Conservation (phyloP, 192 early-diverging fungal genomes). For the Powellomyces hirtus region DNA sequence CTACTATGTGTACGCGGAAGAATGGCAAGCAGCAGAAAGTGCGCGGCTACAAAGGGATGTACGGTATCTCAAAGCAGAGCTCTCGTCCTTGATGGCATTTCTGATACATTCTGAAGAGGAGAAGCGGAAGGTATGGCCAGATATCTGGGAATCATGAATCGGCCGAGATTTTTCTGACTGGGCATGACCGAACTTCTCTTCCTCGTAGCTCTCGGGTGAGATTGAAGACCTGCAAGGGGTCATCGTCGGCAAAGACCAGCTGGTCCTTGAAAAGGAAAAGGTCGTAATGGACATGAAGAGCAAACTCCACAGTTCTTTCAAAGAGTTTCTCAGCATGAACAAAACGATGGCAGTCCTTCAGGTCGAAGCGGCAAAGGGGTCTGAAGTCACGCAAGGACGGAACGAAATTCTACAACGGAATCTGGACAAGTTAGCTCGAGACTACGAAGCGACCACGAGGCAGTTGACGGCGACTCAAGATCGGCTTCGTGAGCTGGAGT, state of each 20-base stretch:
- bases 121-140: constrained; percentile 51
- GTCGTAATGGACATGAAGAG: constrained; percentile 37
- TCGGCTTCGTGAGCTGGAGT: constrained; percentile 49
- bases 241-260: constrained; percentile 30
- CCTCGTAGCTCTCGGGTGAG: constrained; percentile 41
- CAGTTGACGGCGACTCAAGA: constrained; percentile 38
- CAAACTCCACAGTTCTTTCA: constrained; percentile 51
- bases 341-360: constrained; percentile 44
- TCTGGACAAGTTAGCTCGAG: constrained; percentile 50
- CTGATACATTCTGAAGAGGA: constrained; percentile 59
- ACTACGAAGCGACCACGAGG: constrained; percentile 49
- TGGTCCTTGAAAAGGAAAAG: constrained; percentile 24
- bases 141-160: too few species aligned
- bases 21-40: constrained; percentile 54
- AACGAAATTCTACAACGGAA: constrained; percentile 53
- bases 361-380: constrained; percentile 50
- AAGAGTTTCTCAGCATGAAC: constrained; percentile 54
- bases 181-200: too few species aligned
- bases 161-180: too few species aligned
- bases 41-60: constrained; percentile 48
- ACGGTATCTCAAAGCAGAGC: constrained; percentile 51
- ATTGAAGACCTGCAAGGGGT: constrained; percentile 35
- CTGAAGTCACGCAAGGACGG: constrained; percentile 41
- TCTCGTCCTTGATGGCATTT: constrained; percentile 54
- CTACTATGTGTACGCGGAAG: constrained; percentile 60